Evolutionary conservation across 208 protist genomes (phyloP).

Genomic region (Zelonia costaricensis): DNA sequence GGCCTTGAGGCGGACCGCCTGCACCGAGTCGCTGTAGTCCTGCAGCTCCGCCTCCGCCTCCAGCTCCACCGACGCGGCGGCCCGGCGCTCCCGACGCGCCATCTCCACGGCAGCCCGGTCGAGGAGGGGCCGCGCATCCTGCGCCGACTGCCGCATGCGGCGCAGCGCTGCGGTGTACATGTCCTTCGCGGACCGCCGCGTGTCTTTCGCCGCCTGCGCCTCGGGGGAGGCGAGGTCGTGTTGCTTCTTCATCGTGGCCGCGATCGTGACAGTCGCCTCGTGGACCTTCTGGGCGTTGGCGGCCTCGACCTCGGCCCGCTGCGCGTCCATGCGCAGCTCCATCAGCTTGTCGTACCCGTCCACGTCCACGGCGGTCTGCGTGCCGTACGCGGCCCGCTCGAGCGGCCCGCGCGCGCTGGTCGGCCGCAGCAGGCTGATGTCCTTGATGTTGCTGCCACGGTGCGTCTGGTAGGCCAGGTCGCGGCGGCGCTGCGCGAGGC

Average conservation of each 20-base stretch:
- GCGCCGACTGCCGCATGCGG: not conserved
- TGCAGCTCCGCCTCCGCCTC: not conserved
- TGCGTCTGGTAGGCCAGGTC: slow-evolving; percentile 58
- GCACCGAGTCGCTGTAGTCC: slow-evolving; percentile 10
- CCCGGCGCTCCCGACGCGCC: not conserved
- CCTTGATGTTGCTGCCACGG: slow-evolving; percentile 77
- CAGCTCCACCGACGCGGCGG: slow-evolving; percentile 2
- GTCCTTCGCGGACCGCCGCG: slow-evolving; percentile 5
- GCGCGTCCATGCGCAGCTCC: slow-evolving; percentile 42
- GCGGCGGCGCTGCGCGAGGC: slow-evolving; percentile 31
- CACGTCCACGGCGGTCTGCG: slow-evolving; percentile 29
- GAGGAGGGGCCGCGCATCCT: slow-evolving; percentile 16
- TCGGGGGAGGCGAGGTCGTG: slow-evolving; percentile 5
- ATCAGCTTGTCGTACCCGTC: slow-evolving; percentile 41
- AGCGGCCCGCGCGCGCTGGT: slow-evolving; percentile 31
- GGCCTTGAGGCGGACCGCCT: slow-evolving; percentile 13
- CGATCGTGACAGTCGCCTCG: slow-evolving; percentile 1
- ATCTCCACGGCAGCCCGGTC: slow-evolving; percentile 4
- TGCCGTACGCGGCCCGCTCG: slow-evolving; percentile 18
- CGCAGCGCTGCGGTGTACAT: slow-evolving; percentile 5
- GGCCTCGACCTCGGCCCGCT: slow-evolving; percentile 26
- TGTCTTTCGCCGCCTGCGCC: slow-evolving; percentile 7
- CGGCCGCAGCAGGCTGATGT: slow-evolving; percentile 27
- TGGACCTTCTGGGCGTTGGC: slow-evolving; percentile 29
- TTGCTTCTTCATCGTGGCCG: slow-evolving; percentile 11